Percentiles rank a stretch among this genome's conserved stretches.
These are phyloP conservation scores for Viridothelium virens DNA, from an alignment of 495 filamentous ascomycete species.

Conservation along the genomic window DNA sequence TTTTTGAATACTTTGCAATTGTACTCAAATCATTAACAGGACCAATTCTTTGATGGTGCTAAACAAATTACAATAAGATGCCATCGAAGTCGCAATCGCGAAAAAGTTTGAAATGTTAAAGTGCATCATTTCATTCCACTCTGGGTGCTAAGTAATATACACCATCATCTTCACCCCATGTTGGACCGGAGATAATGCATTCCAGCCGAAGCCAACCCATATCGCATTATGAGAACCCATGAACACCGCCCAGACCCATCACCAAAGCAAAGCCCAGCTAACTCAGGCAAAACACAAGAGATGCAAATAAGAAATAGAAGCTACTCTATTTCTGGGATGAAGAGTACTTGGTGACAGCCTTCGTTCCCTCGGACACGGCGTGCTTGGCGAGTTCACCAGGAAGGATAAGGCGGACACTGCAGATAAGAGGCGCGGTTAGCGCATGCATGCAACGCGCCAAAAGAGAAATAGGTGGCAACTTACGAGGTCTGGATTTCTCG, in stretches of 20 bases:
- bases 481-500: constrained; percentile 98
- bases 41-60: no score
- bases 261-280: constrained; percentile 22
- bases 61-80: no score
- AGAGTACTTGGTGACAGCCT: constrained; percentile 99
- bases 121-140: constrained; percentile 11
- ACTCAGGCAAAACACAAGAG: constrained; percentile 22
- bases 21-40: no score
- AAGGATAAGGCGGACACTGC: constrained; percentile 84
- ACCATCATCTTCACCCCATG: constrained; percentile 9
- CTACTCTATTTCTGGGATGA: constrained; percentile 89
- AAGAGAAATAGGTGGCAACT: constrained; percentile 27
- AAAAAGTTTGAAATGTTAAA: constrained; percentile 9
- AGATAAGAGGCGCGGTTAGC: neutral
- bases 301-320: constrained; percentile 16
- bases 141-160: constrained; percentile 10
- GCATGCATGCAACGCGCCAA: neutral
- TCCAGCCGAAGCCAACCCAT: constrained; percentile 33
- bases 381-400: constrained; percentile 99
- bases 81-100: neutral
- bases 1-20: no score
- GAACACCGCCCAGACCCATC: constrained; percentile 30
- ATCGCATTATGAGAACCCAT: constrained; percentile 36
- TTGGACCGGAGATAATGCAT: constrained; percentile 11
- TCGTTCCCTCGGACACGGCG: constrained; percentile 97